Evolutionary conservation across 2,329 filamentous ascomycete genomes (phyloP).

Genomic region (Exophiala sp.): DNA sequence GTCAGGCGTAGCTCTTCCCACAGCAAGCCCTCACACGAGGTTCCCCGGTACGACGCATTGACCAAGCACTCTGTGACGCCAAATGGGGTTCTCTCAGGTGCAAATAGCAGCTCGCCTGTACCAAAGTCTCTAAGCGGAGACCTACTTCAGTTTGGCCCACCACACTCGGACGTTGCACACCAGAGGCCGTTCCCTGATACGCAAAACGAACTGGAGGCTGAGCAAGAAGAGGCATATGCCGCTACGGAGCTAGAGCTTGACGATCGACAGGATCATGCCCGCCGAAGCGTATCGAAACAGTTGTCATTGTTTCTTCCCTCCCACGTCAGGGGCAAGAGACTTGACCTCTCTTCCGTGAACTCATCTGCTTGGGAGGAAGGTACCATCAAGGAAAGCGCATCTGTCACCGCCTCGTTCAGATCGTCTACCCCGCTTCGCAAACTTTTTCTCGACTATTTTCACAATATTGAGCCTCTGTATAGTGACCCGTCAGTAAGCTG

Average conservation of each 20-base stretch:
- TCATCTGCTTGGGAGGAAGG: slow-evolving; percentile 11
- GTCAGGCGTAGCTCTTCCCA: slow-evolving; percentile 2
- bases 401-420: slow-evolving; percentile 28
- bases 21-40: not conserved
- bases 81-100: not conserved
- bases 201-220: not conserved
- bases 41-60: not conserved
- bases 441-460: slow-evolving; percentile 38
- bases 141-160: not conserved
- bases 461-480: slow-evolving; percentile 33
- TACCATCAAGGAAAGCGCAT: not conserved
- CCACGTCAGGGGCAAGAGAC: slow-evolving; percentile 10
- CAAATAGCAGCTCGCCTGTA: not conserved
- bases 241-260: slow-evolving; percentile 1
- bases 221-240: slow-evolving; percentile 3
- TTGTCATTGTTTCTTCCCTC: slow-evolving; percentile 17
- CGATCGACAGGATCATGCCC: not conserved
- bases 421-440: slow-evolving; percentile 26
- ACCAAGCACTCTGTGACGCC: not conserved
- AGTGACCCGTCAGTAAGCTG: not conserved
- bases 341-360: slow-evolving; percentile 18
- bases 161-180: not conserved
- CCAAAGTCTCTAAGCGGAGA: not conserved
- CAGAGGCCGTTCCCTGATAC: not conserved
- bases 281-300: slow-evolving; percentile 3